Evolutionary conservation across 2,329 filamentous ascomycete genomes (phyloP), one percentile per base, ranked within the genome.

Genomic region (Trichoderma atroviride): DNA sequence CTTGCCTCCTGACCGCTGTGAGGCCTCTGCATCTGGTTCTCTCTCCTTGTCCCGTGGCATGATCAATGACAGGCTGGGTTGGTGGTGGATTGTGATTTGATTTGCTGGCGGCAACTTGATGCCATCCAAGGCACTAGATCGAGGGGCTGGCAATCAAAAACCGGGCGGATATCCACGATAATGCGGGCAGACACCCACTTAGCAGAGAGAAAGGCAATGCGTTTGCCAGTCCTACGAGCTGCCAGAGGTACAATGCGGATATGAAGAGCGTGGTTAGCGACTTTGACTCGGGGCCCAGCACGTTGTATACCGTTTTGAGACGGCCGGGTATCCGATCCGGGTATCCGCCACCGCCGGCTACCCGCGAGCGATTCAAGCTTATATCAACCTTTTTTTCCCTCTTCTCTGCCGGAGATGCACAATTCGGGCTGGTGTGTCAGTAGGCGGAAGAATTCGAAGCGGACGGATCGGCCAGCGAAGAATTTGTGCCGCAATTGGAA

Each of bases 301-400:
- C 58, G 65, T 40, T 66, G 50, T 53, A 61, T 67, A 58, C 52
- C 53, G 52, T 37, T 68, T 67, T 52, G 35, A 35, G 56, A 22
- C 52, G 37, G 24, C n/a, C 69, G 66, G 69, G 69, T 63, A 64
- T 66, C 67, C 67, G 69, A 24, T 66, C 64, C 69, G 69, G 69
- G 60, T 70, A 70, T 57, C 40, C 64, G 58, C 53, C 53, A 7
- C 40, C 14, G 47, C 24, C 64, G 69, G 57, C 40, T 60, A 69
- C 57, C 66, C 66, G 67, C 33, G 9, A 43, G 24, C 27, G 33
- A 29, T 50, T 33, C 22, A 56, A 56, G 62, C 62, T 57, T 62
- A 56, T 40, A 55, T 35, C 33, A 40, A 29, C 5, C 52, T 27
- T 31, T 31, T 5, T 43, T 9, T 9, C 40, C 6, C 16, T 6